Evolutionary conservation across 2,329 filamentous ascomycete species (phyloP).

Genomic region (Fusarium kyushuense): DNA sequence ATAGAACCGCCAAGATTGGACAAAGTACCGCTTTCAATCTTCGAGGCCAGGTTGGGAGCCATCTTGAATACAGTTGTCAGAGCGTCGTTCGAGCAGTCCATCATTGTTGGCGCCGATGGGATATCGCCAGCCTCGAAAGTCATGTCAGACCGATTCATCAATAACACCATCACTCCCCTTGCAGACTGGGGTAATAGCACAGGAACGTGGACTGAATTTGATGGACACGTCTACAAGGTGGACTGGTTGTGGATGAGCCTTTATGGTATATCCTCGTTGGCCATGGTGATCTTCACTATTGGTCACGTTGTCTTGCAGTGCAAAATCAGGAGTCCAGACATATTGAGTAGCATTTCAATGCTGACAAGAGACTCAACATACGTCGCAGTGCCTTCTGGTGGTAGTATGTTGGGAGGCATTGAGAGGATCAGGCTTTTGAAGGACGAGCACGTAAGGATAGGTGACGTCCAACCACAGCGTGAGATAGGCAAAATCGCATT

Average conservation of each 20-base stretch:
- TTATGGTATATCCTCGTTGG: not conserved
- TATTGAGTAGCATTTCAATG: not conserved
- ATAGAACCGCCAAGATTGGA: not conserved
- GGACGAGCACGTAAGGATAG: not conserved
- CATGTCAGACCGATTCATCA: not conserved
- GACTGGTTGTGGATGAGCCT: not conserved
- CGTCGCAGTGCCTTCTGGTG: not conserved
- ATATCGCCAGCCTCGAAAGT: not conserved
- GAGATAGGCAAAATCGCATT: not conserved
- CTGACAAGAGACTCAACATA: not conserved
- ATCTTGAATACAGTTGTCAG: not conserved
- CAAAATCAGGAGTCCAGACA: not conserved
- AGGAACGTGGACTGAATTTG: not conserved
- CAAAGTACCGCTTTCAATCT: not conserved
- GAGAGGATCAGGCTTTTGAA: not conserved
- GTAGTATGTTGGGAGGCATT: not conserved
- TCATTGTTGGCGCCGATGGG: not conserved
- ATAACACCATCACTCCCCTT: not conserved
- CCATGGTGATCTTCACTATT: not conserved
- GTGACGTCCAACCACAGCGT: not conserved
- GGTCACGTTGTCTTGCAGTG: not conserved
- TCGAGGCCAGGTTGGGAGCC: not conserved
- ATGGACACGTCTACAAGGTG: not conserved
- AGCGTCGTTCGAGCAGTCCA: not conserved
- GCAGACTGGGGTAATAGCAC: not conserved